Evolutionary conservation across 768 basidiomycete species (phyloP).

Genomic region (Mycena crocata): DNA sequence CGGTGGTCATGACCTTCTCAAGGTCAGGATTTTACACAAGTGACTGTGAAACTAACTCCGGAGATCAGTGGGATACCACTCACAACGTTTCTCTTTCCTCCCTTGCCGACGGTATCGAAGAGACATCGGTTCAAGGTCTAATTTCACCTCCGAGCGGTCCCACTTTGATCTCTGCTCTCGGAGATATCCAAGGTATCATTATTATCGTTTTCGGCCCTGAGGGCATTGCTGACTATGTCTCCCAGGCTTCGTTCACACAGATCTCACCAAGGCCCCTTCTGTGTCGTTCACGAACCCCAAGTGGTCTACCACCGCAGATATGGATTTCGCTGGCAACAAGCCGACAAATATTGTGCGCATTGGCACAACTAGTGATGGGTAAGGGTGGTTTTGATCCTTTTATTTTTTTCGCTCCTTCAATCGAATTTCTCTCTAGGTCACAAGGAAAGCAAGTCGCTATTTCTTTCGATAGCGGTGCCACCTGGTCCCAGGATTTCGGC

Average conservation of each 20-base stretch:
- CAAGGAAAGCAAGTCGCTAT: conserved; percentile 67
- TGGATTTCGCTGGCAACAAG: conserved; percentile 57
- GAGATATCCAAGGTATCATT: conserved; percentile 47
- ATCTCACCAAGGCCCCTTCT: conserved; percentile 46
- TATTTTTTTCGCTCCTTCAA: background rate
- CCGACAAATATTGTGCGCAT: conserved; percentile 55
- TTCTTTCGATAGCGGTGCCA: conserved; percentile 62
- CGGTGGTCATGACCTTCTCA: conserved; percentile 56
- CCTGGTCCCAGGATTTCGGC: conserved; percentile 61
- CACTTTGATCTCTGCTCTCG: conserved; percentile 62
- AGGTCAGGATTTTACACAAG: background rate
- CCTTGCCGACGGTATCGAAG: conserved; percentile 74
- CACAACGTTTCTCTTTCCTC: conserved; percentile 71
- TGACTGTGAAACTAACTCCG: too few species aligned
- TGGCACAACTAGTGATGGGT: conserved; percentile 63
- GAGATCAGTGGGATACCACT: conserved; percentile 66
- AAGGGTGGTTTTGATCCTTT: conserved; percentile 35
- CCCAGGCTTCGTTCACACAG: conserved; percentile 50
- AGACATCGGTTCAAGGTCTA: conserved; percentile 66
- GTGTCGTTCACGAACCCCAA: conserved; percentile 46
- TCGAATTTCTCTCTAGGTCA: conserved; percentile 41
- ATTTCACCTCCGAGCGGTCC: conserved; percentile 67
- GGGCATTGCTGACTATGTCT: background rate
- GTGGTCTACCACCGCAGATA: conserved; percentile 50
- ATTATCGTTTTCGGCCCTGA: too few species aligned